Evolutionary conservation across 2,329 filamentous ascomycete species (phyloP).

Genomic region (Fonsecaea nubica): DNA sequence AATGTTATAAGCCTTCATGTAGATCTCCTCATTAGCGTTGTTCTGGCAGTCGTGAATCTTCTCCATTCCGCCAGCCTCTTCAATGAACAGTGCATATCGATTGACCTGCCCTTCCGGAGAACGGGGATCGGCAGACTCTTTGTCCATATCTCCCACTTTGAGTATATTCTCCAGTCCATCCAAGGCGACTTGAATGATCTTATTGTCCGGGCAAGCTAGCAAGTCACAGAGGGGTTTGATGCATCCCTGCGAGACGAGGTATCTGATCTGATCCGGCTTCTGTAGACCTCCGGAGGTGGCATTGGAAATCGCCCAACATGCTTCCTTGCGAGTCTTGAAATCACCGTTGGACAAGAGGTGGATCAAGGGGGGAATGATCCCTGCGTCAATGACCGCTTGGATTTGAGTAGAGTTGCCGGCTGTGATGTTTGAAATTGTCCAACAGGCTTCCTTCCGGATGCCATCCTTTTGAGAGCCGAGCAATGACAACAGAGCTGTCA

Average conservation of each 20-base stretch:
- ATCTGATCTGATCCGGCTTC: constrained; percentile 98
- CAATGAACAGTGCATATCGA: constrained; percentile 96
- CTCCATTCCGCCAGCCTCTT: constrained; percentile 99
- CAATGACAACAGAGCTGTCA: constrained; percentile 89
- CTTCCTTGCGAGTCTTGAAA: constrained; percentile 98
- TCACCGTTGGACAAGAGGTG: constrained; percentile 95
- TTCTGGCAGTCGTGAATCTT: constrained; percentile 99
- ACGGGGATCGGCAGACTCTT: constrained; percentile 78
- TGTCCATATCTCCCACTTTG: constrained; percentile 99
- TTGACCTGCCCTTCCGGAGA: constrained; percentile 78
- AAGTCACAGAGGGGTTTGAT: constrained; percentile 98
- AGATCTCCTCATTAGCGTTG: constrained; percentile 99
- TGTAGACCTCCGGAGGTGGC: constrained; percentile 96
- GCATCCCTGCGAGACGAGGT: constrained; percentile 89
- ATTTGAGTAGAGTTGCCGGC: constrained; percentile 98
- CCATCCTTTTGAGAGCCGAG: constrained; percentile 97
- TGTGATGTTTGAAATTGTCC: constrained; percentile 99
- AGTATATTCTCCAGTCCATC: constrained; percentile 99
- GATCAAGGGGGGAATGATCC: constrained; percentile 95
- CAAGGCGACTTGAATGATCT: constrained; percentile 98
- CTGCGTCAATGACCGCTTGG: constrained; percentile 93
- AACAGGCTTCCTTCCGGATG: constrained; percentile 98
- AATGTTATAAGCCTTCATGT: constrained; percentile 99
- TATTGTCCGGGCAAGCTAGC: constrained; percentile 95
- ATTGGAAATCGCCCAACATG: constrained; percentile 99